A percentile compares a stretch with the other conserved stretches of the same genome.
These are phyloP conservation scores for Parsonsia alboflavescens DNA, from an alignment of 257 asterid genomes.

Conservation along the genomic window DNA sequence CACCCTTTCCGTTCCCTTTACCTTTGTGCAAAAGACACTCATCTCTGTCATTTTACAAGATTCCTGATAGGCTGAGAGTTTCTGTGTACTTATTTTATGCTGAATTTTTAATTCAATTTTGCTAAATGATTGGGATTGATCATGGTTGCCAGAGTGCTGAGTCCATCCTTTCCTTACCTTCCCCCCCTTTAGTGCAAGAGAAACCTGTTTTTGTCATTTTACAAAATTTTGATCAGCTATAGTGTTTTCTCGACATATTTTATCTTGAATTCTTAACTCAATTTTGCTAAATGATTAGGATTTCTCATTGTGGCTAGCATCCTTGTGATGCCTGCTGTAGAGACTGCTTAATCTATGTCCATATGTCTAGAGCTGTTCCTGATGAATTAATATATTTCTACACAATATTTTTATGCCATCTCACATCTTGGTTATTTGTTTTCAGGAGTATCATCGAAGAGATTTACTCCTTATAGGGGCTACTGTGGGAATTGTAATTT, in stretches of 20 bases:
- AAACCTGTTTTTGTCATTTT: background rate
- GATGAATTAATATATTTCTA: background rate
- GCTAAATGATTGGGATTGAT: background rate
- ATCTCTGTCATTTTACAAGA: background rate
- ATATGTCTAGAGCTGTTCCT: background rate
- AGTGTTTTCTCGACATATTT: background rate
- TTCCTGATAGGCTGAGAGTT: background rate
- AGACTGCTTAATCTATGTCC: background rate
- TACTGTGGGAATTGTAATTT: constrained; percentile 53
- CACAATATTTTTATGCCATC: background rate
- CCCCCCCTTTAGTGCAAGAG: background rate
- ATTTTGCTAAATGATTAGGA: background rate
- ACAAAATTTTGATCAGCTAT: background rate
- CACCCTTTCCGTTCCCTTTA: no score
- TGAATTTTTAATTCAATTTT: background rate
- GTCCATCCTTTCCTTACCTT: background rate
- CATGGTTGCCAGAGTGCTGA: background rate
- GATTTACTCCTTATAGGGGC: constrained; percentile 50
- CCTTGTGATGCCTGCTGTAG: background rate
- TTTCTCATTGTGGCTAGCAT: background rate
- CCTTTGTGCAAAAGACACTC: background rate
- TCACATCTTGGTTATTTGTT: constrained; percentile 7
- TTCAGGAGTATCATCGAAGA: constrained; percentile 41
- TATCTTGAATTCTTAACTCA: background rate
- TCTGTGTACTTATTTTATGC: background rate